Evolutionary conservation across 257 asterid species (phyloP).

Genomic region (Solanum phureja): DNA sequence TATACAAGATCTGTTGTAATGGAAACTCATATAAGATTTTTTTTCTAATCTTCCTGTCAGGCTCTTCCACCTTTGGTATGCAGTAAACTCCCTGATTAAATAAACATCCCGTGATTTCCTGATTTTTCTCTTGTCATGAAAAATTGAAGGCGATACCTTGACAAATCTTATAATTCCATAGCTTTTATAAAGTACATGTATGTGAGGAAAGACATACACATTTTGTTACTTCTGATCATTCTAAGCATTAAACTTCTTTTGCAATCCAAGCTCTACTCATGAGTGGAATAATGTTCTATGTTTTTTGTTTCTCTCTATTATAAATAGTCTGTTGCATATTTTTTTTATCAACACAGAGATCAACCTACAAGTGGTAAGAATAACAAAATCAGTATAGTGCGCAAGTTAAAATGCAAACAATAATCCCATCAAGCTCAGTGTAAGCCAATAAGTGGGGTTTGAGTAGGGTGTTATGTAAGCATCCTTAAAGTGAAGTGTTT

Average conservation of each 20-base stretch:
- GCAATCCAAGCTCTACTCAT: not conserved
- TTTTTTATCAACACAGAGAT: too few relatives aligned
- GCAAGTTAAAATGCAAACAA: too few relatives aligned
- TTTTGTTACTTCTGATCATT: not conserved
- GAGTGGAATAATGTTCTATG: not conserved
- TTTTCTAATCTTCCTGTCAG: not conserved
- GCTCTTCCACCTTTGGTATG: not conserved
- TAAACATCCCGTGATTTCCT: too few relatives aligned
- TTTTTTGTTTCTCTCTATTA: too few relatives aligned
- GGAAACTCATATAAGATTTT: not conserved
- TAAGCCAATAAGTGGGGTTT: too few relatives aligned
- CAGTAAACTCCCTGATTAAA: too few relatives aligned
- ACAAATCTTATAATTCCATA: not conserved
- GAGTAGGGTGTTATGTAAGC: too few relatives aligned
- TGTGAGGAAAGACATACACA: not conserved
- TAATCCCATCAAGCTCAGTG: too few relatives aligned
- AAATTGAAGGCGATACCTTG: not conserved
- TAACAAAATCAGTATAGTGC: too few relatives aligned
- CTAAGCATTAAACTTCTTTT: not conserved
- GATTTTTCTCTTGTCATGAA: not conserved
- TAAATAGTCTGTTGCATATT: too few relatives aligned
- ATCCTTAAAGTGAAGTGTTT: too few relatives aligned
- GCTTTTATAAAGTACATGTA: not conserved
- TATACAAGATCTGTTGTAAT: not conserved
- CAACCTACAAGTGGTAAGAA: too few relatives aligned